A percentile compares a stretch with the other conserved stretches of the same genome.
Conservation (phyloP, 441 rosid species). For the Croton setiger region DNA sequence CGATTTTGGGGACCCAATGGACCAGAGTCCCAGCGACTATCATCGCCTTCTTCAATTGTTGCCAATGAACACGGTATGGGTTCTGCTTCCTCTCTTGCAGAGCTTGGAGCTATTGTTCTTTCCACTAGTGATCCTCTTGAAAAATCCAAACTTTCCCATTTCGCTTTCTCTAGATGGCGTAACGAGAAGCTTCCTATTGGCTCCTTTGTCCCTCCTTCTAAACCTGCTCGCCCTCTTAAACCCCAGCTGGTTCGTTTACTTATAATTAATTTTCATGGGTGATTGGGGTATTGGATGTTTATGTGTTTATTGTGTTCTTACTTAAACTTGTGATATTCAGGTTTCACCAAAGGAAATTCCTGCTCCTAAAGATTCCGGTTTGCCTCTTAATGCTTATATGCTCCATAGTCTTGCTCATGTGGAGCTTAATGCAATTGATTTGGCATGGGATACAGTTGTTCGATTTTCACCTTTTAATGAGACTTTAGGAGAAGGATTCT, state of each 20-base stretch:
- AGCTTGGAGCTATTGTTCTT: slow-evolving; percentile 77
- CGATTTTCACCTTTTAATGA: slow-evolving; percentile 69
- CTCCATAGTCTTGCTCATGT: slow-evolving; percentile 75
- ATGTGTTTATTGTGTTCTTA: background rate
- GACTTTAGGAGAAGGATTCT: slow-evolving; percentile 62
- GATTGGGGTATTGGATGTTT: background rate
- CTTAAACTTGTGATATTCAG: slow-evolving; percentile 29
- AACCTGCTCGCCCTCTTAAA: slow-evolving; percentile 63
- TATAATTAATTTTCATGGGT: background rate
- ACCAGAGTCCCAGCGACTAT: slow-evolving; percentile 7
- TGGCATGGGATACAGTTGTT: slow-evolving; percentile 96
- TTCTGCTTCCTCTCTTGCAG: slow-evolving; percentile 67
- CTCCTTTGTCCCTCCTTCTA: slow-evolving; percentile 46
- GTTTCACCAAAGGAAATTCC: slow-evolving; percentile 80
- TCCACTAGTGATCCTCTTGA: slow-evolving; percentile 55
- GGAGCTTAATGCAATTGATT: slow-evolving; percentile 93
- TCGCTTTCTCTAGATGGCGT: slow-evolving; percentile 74
- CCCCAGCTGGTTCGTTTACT: slow-evolving; percentile 23
- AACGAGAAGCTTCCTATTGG: slow-evolving; percentile 57
- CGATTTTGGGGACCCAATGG: slow-evolving; percentile 33
- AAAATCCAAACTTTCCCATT: slow-evolving; percentile 67
- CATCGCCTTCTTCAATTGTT: slow-evolving; percentile 10
- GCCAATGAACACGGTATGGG: background rate
- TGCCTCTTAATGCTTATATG: slow-evolving; percentile 87
- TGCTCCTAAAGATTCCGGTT: slow-evolving; percentile 55